phyloP scores from a whole-genome alignment of 306 rosid genomes.

The Myrica gale region DNA sequence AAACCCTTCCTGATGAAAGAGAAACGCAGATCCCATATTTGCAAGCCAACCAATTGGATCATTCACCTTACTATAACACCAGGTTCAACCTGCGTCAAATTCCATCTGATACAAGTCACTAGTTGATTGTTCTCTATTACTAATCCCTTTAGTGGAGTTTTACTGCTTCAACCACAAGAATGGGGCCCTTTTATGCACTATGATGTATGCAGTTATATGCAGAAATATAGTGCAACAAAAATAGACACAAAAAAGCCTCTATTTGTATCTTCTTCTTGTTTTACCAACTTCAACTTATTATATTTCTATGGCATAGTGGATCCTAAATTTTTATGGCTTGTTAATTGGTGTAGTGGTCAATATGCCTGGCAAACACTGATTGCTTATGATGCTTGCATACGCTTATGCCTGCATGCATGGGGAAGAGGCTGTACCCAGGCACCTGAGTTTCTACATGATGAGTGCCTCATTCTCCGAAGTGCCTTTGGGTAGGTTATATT shows the following conservation, averaged over 20 bases:
- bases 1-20: constrained; percentile 37
- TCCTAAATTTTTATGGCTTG: constrained; percentile 21
- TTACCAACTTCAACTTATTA: neutral
- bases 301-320: neutral
- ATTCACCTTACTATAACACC: constrained; percentile 50
- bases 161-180: neutral
- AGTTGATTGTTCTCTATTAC: neutral
- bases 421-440: constrained; percentile 89
- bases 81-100: constrained; percentile 45
- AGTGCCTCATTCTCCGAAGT: constrained; percentile 75
- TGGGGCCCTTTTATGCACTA: neutral
- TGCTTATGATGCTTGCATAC: constrained; percentile 90
- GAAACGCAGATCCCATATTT: constrained; percentile 38
- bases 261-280: neutral
- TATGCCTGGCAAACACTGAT: constrained; percentile 90
- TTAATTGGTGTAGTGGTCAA: constrained; percentile 65
- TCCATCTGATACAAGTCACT: constrained; percentile 6
- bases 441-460: constrained; percentile 75
- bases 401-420: constrained; percentile 93
- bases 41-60: constrained; percentile 43
- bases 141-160: neutral
- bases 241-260: neutral
- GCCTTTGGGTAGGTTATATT: constrained; percentile 77
- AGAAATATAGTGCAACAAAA: neutral
- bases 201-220: neutral